Evolutionary conservation across 345 rosid species (phyloP).

Genomic region (Camelina laxa): DNA sequence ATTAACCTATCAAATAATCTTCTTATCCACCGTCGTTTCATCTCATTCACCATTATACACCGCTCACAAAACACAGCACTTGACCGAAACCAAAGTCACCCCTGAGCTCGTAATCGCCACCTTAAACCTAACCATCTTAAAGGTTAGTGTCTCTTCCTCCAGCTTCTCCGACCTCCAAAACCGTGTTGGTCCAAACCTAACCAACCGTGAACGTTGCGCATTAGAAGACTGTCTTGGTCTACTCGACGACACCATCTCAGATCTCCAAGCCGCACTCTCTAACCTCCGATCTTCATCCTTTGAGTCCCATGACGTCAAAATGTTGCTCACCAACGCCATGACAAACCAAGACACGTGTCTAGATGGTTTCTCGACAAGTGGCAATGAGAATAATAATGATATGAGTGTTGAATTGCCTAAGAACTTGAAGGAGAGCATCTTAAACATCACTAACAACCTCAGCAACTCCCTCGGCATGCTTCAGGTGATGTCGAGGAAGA

Average conservation of each 20-base stretch:
- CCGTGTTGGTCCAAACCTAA: constrained; percentile 29
- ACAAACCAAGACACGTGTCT: constrained; percentile 94
- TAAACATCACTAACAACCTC: constrained; percentile 65
- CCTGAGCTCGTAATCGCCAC: constrained; percentile 56
- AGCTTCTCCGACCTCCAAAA: constrained; percentile 51
- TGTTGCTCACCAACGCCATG: constrained; percentile 74
- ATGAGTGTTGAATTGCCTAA: constrained; percentile 36
- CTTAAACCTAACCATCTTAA: constrained; percentile 57
- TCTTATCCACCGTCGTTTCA: constrained; percentile 15
- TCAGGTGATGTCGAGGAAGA: constrained; percentile 57
- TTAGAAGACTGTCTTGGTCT: constrained; percentile 76
- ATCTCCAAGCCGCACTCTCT: constrained; percentile 53
- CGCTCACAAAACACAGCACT: constrained; percentile 18
- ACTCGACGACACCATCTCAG: constrained; percentile 50
- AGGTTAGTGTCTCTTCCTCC: constrained; percentile 49
- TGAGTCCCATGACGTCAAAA: constrained; percentile 43
- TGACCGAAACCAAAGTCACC: constrained; percentile 35
- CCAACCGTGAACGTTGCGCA: constrained; percentile 50
- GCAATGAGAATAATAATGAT: constrained; percentile 37
- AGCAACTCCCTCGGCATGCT: constrained; percentile 69
- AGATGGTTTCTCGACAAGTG: constrained; percentile 57
- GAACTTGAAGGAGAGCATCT: constrained; percentile 50
- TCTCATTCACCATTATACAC: constrained; percentile 15
- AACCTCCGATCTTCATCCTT: constrained; percentile 42
- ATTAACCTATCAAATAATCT: neutral